Evolutionary conservation across 164 flowering plant genomes (phyloP).

Genomic region (Kingdonia uniflora): DNA sequence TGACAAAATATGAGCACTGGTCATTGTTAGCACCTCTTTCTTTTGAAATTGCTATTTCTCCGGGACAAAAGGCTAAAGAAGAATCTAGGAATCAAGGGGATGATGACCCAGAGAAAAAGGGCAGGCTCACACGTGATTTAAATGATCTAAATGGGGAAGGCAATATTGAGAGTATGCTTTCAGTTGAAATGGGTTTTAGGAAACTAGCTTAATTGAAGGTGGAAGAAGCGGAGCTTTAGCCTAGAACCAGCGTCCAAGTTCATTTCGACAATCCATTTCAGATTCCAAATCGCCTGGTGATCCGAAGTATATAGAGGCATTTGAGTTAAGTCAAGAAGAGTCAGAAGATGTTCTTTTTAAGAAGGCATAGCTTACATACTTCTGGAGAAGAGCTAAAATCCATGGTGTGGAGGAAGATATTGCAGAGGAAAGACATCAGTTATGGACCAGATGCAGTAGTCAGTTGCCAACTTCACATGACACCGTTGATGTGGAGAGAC

Average conservation of each 20-base stretch:
- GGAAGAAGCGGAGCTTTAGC: constrained; percentile 82
- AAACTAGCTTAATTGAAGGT: constrained; percentile 94
- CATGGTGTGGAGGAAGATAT: too few species aligned
- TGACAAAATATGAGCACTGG: constrained; percentile 80
- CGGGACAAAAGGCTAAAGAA: constrained; percentile 93
- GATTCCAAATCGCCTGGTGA: constrained; percentile 56
- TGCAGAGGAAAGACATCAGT: too few species aligned
- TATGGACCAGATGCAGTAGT: too few species aligned
- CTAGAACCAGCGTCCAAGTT: constrained; percentile 49
- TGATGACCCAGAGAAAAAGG: constrained; percentile 36
- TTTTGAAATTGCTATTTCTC: constrained; percentile 85
- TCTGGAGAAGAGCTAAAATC: too few species aligned
- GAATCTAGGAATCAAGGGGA: constrained; percentile 46
- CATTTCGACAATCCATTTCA: constrained; percentile 37
- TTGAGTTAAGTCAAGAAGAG: constrained; percentile 15
- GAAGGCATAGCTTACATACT: too few species aligned
- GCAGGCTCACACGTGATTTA: constrained; percentile 39
- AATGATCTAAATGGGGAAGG: constrained; percentile 83
- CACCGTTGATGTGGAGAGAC: too few species aligned
- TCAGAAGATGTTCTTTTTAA: too few species aligned
- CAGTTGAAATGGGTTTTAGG: constrained; percentile 92
- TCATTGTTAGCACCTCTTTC: constrained; percentile 94
- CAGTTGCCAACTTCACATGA: too few species aligned
- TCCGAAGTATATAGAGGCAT: constrained; percentile 66
- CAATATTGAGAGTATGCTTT: constrained; percentile 88